Evolutionary conservation across 345 rosid species (phyloP), one percentile per base, ranked within the genome.

Genomic region (Populus simonii): DNA sequence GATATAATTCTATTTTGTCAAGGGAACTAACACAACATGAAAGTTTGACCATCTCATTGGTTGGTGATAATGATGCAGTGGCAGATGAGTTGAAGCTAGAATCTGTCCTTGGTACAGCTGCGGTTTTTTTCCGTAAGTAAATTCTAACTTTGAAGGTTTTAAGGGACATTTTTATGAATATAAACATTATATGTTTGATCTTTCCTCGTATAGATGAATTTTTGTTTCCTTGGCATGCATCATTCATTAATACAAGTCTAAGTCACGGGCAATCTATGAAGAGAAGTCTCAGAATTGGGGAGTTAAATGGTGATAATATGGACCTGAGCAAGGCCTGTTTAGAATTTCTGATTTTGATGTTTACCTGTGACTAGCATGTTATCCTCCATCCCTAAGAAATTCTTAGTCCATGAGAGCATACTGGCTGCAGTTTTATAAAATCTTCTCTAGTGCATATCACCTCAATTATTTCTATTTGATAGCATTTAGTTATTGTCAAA

Each of bases 61-160:
- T 76, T 77, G 80, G 67, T 84, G 68, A 13, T 84, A 57, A 75
- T 80, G 86, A 70, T 86, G 86, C 94, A 90, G 94, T 90, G 94
- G 94, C 92, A 89, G 66, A 81, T 89, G 88, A 79, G 83, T 65
- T 85, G 82, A 86, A 10, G 72, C n/a, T 68, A 59, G 57, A 63
- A 8, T 49, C 59, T n/a, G 39, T 62, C 66, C 36, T 73, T 43
- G 41, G 69, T 76, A 45, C 71, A 76, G 65, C 79, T 69, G 36
- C 61, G 70, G 53, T 47, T 79, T 66, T 35, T 39, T 27, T 71
- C 55, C 39, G 76, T 67, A 51, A 57, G 80, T 80, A 61, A 71
- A 29, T 49, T 74, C 77, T 13, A 61, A 63, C 59, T 27, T 11
- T 1, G 7, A 35, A 29, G 45, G 31, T 75, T 69, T 49, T 20